Conservation (phyloP, 768 basidiomycete genomes). For the Suillus luteus region DNA sequence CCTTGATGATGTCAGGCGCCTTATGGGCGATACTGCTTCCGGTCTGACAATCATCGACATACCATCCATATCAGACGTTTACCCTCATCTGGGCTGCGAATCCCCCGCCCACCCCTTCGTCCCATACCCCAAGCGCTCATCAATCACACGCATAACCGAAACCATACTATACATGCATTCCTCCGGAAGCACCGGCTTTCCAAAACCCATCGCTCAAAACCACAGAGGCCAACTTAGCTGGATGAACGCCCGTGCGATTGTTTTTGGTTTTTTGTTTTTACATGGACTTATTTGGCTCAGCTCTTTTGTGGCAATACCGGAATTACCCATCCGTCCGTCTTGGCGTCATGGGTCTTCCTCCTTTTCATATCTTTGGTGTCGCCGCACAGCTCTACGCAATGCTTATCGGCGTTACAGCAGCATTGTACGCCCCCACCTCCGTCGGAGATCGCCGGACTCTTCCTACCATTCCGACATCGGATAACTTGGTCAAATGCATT, state of each 20-base stretch:
- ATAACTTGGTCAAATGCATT: constrained; percentile 8
- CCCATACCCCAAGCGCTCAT: constrained; percentile 19
- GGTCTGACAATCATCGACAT: constrained; percentile 22
- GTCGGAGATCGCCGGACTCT: constrained; percentile 4
- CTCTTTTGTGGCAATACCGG: constrained; percentile 4
- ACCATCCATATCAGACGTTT: constrained; percentile 31
- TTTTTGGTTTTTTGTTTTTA: not conserved
- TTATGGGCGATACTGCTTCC: not conserved
- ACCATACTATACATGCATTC: constrained; percentile 14
- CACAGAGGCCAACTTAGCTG: constrained; percentile 34
- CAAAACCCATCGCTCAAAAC: constrained; percentile 40
- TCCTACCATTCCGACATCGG: constrained; percentile 12
- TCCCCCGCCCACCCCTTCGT: constrained; percentile 21
- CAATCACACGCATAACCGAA: not conserved
- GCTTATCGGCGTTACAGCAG: constrained; percentile 23
- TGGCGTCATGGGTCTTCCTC: constrained; percentile 32
- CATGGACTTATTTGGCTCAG: not conserved
- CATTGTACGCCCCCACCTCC: constrained; percentile 31
- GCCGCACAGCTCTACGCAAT: constrained; percentile 28
- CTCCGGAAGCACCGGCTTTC: constrained; percentile 43
- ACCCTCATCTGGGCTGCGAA: constrained; percentile 44
- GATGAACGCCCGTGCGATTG: constrained; percentile 32
- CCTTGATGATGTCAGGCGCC: constrained; percentile 14
- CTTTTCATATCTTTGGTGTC: constrained; percentile 37
- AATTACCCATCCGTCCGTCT: constrained; percentile 12